Percentiles rank a stretch among this genome's conserved stretches.
Conservation (phyloP, 495 filamentous ascomycete species). For the Massariosphaeria phaeospora region DNA sequence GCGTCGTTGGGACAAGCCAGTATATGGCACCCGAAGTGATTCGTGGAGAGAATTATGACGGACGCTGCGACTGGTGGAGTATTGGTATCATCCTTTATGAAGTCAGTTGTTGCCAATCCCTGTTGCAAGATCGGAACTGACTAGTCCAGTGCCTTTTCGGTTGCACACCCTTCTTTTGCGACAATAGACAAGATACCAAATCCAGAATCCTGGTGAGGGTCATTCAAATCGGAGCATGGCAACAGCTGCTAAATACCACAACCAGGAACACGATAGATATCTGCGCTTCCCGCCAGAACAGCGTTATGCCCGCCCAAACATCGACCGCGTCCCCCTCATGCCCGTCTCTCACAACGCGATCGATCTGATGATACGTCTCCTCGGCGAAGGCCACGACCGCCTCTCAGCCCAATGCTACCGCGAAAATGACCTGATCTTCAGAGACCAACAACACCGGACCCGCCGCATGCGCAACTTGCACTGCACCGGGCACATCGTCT, state of each 20-base stretch:
- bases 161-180: conserved; percentile 79
- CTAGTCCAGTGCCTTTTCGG: conserved; percentile 75
- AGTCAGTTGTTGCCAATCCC: conserved; percentile 40
- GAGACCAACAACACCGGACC: conserved; percentile 15
- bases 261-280: conserved; percentile 48
- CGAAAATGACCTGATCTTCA: conserved; percentile 52
- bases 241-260: too few species aligned
- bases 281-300: conserved; percentile 55
- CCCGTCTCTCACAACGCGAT: conserved; percentile 53
- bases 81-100: conserved; percentile 89
- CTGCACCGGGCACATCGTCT: conserved; percentile 57
- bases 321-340: conserved; percentile 53
- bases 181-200: conserved; percentile 77
- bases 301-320: conserved; percentile 37
- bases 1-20: conserved; percentile 92
- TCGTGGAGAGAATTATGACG: conserved; percentile 77
- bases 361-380: conserved; percentile 68
- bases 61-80: conserved; percentile 94
- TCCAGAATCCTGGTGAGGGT: conserved; percentile 69
- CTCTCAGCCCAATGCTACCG: conserved; percentile 69
- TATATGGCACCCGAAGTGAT: conserved; percentile 97
- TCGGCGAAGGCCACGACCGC: conserved; percentile 70
- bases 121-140: neutral
- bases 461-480: conserved; percentile 37
- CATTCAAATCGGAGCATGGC: too few species aligned